Conservation (phyloP, 2,329 filamentous ascomycete genomes). For the Domatiomyces catenatus region DNA sequence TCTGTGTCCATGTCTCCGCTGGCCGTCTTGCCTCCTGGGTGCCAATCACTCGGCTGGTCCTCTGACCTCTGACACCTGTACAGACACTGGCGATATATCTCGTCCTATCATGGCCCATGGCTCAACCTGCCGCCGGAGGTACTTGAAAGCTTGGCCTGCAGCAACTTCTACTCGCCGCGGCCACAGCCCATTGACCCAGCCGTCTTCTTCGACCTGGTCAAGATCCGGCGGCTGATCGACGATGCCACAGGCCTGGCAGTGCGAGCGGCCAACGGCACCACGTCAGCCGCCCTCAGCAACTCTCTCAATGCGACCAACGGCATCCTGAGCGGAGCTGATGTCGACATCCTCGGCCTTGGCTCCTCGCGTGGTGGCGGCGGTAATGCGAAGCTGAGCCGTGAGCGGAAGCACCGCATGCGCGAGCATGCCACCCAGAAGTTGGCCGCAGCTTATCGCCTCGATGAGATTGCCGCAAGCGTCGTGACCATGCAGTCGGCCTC, state of each 20-base stretch:
- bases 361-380: conserved; percentile 37
- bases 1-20: neutral
- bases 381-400: conserved; percentile 54
- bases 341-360: conserved; percentile 42
- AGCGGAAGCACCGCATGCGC: conserved; percentile 63
- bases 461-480: conserved; percentile 71
- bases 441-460: conserved; percentile 59
- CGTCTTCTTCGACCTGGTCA: conserved; percentile 69
- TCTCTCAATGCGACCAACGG: conserved; percentile 37
- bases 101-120: conserved; percentile 71
- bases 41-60: conserved; percentile 3
- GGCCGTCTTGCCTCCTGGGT: neutral
- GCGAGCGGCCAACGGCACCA: conserved; percentile 58
- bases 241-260: conserved; percentile 66
- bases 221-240: conserved; percentile 65
- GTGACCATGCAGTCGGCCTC: conserved; percentile 71
- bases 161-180: conserved; percentile 61
- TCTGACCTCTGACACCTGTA: conserved; percentile 4
- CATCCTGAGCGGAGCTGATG: conserved; percentile 32
- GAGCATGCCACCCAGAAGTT: conserved; percentile 68
- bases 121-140: conserved; percentile 64
- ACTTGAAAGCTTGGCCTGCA: conserved; percentile 62
- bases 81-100: conserved; percentile 76
- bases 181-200: conserved; percentile 65
- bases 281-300: conserved; percentile 47